A percentile compares a stretch with the other conserved stretches of the same genome.
Evolutionary conservation across 2,329 filamentous ascomycete species (phyloP).

Genomic region (Phialophora macrospora): DNA sequence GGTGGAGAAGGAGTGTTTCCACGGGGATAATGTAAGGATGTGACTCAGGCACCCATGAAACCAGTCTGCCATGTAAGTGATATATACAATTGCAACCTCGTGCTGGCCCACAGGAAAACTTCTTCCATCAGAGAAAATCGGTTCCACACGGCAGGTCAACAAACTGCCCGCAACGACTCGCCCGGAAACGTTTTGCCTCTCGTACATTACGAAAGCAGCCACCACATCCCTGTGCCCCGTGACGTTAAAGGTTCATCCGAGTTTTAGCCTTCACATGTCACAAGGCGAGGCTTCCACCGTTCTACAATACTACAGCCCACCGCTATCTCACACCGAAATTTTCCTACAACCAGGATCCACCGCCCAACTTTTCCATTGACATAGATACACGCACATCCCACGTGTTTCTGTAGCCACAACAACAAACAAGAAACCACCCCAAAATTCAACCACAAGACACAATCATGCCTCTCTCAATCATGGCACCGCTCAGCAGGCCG

Average conservation of each 20-base stretch:
- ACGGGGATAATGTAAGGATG: constrained; percentile 25
- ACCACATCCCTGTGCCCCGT: constrained; percentile 3
- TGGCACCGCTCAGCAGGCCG: constrained; percentile 33
- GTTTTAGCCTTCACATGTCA: constrained; percentile 26
- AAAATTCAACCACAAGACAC: neutral
- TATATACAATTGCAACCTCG: constrained; percentile 24
- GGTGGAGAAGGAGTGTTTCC: constrained; percentile 17
- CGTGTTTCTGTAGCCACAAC: neutral
- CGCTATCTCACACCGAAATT: constrained; percentile 15
- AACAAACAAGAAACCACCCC: constrained; percentile 1
- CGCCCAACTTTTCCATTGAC: constrained; percentile 16
- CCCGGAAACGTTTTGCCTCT: constrained; percentile 26
- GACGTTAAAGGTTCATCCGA: constrained; percentile 28
- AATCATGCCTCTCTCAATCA: constrained; percentile 34
- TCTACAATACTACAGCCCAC: constrained; percentile 21
- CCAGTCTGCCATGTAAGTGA: constrained; percentile 11
- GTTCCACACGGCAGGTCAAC: neutral
- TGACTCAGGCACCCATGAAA: constrained; percentile 34
- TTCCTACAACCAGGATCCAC: constrained; percentile 22
- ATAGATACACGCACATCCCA: constrained; percentile 14
- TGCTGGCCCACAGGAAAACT: constrained; percentile 3
- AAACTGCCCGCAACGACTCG: neutral
- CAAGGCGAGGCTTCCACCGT: constrained; percentile 9
- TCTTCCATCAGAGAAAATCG: neutral
- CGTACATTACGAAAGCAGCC: constrained; percentile 1